Evolutionary conservation across 768 basidiomycete genomes (phyloP), one percentile per base, ranked within the genome.

Genomic region (Sporobolomyces phaffii): DNA sequence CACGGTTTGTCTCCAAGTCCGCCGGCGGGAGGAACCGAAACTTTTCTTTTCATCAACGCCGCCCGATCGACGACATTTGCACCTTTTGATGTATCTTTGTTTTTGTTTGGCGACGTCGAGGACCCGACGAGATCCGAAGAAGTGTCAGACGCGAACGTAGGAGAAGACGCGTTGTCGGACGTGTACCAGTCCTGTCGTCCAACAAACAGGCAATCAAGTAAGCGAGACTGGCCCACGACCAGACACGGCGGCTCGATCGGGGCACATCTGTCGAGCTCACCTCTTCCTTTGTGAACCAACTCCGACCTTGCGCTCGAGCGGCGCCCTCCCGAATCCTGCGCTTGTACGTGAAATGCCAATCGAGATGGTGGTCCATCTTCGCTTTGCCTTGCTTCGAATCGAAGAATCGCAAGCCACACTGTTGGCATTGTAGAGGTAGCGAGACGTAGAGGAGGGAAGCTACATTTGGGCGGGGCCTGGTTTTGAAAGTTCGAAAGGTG

Each of bases 331-430:
- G 58, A 40, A 77, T 73, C 51, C 75, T 89, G 65, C 87, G 84
- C 75, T 97, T 98, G 76, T 94, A 88, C 76, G 86, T 83, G 80
- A 96, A 97, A 78, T 99, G 94, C 87, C 90, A 88, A 77, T 99
- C 94, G 73, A 98, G 82, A 76, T 99, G 96, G 64, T 86, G 84
- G 73, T 93, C 84, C 81, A 92, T 83, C 43, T 80, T 81, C 76
- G 85, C 87, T 79, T 87, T 90, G 66, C 89, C 91, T 59, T 80
- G 73, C 31, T 79, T 76, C 34, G 83, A 85, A 72, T 90, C 89
- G 52, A 87, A 80, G 78, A 93, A 94, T 48, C 94, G 87, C 60
- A 89, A 79, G 22, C 88, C 90, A 80, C 94, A 99, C 75, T 97
- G 93, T 79, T 87, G 91, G 82, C 94, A 99, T 79, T 91, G 88